Evolutionary conservation across 176 grass and related monocot species (phyloP).

Genomic region (Rhipidocladum racemiflorum): DNA sequence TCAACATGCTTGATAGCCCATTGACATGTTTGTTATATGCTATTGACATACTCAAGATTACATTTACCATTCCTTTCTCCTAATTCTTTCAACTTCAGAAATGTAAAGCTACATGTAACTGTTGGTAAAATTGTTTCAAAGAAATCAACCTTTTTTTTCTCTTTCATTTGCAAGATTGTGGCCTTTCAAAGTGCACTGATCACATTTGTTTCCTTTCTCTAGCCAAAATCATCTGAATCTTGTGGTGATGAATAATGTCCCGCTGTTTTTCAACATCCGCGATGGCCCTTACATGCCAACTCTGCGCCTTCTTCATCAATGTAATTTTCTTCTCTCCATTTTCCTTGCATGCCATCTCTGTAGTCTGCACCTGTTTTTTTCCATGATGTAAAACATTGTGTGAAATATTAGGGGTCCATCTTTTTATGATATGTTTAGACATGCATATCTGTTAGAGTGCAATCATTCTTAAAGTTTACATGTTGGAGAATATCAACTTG

Average conservation of each 20-base stretch:
- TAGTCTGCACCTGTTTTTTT: not conserved
- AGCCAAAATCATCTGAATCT: constrained; percentile 99
- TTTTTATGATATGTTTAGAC: not conserved
- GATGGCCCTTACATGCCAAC: constrained; percentile 99
- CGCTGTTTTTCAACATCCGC: constrained; percentile 90
- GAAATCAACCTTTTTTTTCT: not conserved
- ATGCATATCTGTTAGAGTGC: not conserved
- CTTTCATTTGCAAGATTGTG: not conserved
- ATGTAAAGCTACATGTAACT: not conserved
- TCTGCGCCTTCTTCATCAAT: constrained; percentile 94
- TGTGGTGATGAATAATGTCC: constrained; percentile 96
- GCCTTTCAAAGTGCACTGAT: not conserved
- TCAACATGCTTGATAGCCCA: not conserved
- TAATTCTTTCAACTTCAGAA: not conserved
- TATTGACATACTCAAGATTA: constrained; percentile 1
- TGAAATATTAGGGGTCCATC: not conserved
- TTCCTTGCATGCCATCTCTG: not conserved
- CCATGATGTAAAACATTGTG: not conserved
- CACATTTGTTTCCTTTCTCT: constrained; percentile 5
- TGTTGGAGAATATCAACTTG: constrained; percentile 19
- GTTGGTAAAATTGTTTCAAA: not conserved
- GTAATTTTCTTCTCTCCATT: constrained; percentile 44
- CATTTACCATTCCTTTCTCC: not conserved
- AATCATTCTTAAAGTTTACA: not conserved
- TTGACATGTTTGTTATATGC: not conserved